Percentiles rank a stretch among this genome's conserved stretches.
These are phyloP conservation scores for Alternaria alternata DNA, from an alignment of 2,329 filamentous ascomycete genomes.

Conservation along the genomic window DNA sequence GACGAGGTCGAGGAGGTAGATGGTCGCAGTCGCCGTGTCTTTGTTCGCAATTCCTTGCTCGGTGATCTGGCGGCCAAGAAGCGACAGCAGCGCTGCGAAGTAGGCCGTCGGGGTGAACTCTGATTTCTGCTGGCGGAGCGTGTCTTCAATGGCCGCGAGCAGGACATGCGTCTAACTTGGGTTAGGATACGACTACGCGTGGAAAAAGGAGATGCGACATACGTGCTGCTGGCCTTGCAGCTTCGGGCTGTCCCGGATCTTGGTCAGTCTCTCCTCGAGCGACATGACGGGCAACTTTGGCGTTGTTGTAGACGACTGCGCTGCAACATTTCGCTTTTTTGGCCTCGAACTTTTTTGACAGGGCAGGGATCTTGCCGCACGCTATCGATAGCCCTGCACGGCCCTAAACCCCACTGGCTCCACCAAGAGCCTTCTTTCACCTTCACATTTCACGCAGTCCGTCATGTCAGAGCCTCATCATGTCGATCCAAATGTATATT, in stretches of 20 bases:
- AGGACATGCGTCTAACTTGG: slow-evolving; percentile 79
- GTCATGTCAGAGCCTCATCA: background rate
- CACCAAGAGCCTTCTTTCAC: background rate
- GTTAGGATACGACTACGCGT: slow-evolving; percentile 20
- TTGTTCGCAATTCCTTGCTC: slow-evolving; percentile 74
- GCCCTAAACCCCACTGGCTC: slow-evolving; percentile 8
- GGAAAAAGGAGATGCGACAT: slow-evolving; percentile 37
- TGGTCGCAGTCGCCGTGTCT: slow-evolving; percentile 82
- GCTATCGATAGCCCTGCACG: slow-evolving; percentile 28
- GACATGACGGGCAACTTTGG: slow-evolving; percentile 55
- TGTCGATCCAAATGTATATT: slow-evolving; percentile 2
- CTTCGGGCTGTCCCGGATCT: slow-evolving; percentile 91
- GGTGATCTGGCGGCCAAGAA: slow-evolving; percentile 79
- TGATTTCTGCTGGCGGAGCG: slow-evolving; percentile 85
- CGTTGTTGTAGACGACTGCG: slow-evolving; percentile 20
- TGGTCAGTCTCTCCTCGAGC: slow-evolving; percentile 91
- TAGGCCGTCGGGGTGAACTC: slow-evolving; percentile 87
- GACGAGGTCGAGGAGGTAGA: slow-evolving; percentile 94
- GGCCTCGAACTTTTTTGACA: slow-evolving; percentile 24
- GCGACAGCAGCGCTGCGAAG: slow-evolving; percentile 90
- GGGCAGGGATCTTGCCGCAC: slow-evolving; percentile 18
- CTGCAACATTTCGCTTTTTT: slow-evolving; percentile 17
- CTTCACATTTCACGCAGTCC: background rate
- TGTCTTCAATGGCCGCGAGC: slow-evolving; percentile 90
- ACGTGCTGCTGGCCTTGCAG: slow-evolving; percentile 95